These are phyloP conservation scores for Teratosphaeria destructans DNA, from an alignment of 2,329 filamentous ascomycete genomes.

Conservation along the genomic window DNA sequence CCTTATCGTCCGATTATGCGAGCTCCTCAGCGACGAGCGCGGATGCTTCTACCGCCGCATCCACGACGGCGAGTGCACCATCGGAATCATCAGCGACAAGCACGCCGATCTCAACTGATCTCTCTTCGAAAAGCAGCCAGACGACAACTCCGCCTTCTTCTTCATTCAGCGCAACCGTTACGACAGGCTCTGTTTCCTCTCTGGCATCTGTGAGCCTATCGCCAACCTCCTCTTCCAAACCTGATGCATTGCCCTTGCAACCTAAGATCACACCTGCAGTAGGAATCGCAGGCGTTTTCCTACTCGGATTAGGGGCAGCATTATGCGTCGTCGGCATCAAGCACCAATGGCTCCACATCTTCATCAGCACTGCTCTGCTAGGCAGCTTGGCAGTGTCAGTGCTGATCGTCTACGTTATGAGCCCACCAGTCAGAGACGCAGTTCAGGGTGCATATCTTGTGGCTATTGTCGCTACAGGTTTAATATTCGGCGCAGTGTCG, in stretches of 20 bases:
- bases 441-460: constrained; percentile 82
- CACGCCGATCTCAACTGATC: neutral
- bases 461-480: constrained; percentile 61
- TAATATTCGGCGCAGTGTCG: constrained; percentile 61
- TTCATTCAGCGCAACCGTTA: neutral
- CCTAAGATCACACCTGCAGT: constrained; percentile 72
- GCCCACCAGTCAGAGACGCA: constrained; percentile 59
- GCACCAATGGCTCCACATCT: constrained; percentile 65
- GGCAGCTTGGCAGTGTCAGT: constrained; percentile 63
- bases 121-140: neutral
- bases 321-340: constrained; percentile 75
- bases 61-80: neutral
- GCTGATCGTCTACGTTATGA: constrained; percentile 82
- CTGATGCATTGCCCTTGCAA: constrained; percentile 60
- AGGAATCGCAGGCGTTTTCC: constrained; percentile 64
- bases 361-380: constrained; percentile 67
- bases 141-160: neutral
- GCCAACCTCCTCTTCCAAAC: neutral
- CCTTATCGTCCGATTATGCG: neutral
- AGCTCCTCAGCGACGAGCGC: neutral
- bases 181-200: neutral
- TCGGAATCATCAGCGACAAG: neutral
- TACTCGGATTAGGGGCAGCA: constrained; percentile 60
- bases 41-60: neutral
- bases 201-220: neutral